A percentile compares a stretch with the other conserved stretches of the same genome.
phyloP scores from a whole-genome alignment of 2,329 filamentous ascomycete genomes.

The Fusarium sp. region DNA sequence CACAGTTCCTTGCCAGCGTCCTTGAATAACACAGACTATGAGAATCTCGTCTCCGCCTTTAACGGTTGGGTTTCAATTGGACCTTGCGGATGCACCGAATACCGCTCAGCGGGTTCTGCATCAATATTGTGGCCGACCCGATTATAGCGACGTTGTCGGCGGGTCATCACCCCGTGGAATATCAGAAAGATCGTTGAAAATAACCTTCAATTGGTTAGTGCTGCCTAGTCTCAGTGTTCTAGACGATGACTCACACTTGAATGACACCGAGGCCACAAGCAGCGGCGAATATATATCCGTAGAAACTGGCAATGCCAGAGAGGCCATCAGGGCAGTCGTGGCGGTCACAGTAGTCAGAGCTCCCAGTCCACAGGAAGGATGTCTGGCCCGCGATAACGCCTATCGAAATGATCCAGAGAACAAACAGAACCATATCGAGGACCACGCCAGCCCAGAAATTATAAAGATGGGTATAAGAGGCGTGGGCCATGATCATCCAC shows the following conservation, averaged over 20 bases:
- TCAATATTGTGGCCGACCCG: slow-evolving; percentile 24
- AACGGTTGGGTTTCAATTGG: background rate
- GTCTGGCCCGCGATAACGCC: slow-evolving; percentile 58
- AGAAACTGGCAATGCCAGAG: slow-evolving; percentile 30
- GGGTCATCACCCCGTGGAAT: slow-evolving; percentile 59
- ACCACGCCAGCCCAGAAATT: slow-evolving; percentile 69
- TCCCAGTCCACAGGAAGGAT: slow-evolving; percentile 43
- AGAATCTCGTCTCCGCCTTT: too few species aligned
- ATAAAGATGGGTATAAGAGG: slow-evolving; percentile 58
- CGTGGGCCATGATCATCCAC: slow-evolving; percentile 64
- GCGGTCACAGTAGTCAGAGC: slow-evolving; percentile 42
- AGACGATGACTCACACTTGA: slow-evolving; percentile 58
- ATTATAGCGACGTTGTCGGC: slow-evolving; percentile 59
- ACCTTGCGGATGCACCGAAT: slow-evolving; percentile 10
- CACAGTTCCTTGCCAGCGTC: too few species aligned
- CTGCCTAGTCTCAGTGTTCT: accelerated
- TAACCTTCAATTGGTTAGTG: slow-evolving; percentile 50
- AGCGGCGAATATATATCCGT: slow-evolving; percentile 52
- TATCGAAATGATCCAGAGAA: slow-evolving; percentile 68
- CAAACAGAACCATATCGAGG: slow-evolving; percentile 65
- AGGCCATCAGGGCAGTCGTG: slow-evolving; percentile 42
- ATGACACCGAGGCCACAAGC: slow-evolving; percentile 60
- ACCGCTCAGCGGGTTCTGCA: slow-evolving; percentile 1
- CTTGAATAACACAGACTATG: too few species aligned
- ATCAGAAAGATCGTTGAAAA: slow-evolving; percentile 60